Evolutionary conservation across 108 stramenopile species (phyloP), one percentile per base, ranked within the genome.

Genomic region (Cyclostephanos tholiformis): DNA sequence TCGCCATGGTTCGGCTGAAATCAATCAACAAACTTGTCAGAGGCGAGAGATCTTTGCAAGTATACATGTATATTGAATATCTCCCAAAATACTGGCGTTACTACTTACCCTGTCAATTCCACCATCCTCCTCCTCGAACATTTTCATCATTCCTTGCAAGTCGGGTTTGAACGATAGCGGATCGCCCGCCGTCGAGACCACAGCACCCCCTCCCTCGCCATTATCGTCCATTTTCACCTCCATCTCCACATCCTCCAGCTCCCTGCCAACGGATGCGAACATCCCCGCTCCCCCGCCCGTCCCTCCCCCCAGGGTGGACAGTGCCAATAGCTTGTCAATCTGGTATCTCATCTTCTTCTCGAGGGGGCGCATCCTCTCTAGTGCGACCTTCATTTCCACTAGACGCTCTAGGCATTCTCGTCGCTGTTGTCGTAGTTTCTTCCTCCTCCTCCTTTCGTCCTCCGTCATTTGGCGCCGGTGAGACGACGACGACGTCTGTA

Each of bases 281-380:
- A 39, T 77, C 36, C 71, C 79, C 22, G 73, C 78, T 49, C 61
- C 69, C 16, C 62, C 56, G 14, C 10, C 13, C 49, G 2, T 46
- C 17, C 51, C 56, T 0, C 11, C 55, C 38, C 70, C 75, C 13
- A 85, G 64, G 11, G 84, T 75, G 51, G 78, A 63, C 35, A 87
- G 53, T 0, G 88, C 77, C 19, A 93, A 53, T 43, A 95, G 64
- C 65, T 92, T 91, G 57, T 95, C 95, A 58, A 95, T 89, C 62
- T 93, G 92, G 74, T 95, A 93, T 17, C 89, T 77, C 73, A 95
- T 82, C 65, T 91, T 90, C 60, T 91, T 91, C 68, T 95, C 92
- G 10, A 95, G 61, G 10, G 91, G 91, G 16, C 91, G 86, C 53
- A 88, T 82, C 60, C 92, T 95, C 49, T 95, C 95, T 26, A 95